Evolutionary conservation across 257 asterid genomes (phyloP), one percentile per base, ranked within the genome.

Genomic region (Cynanchum wilfordii): DNA sequence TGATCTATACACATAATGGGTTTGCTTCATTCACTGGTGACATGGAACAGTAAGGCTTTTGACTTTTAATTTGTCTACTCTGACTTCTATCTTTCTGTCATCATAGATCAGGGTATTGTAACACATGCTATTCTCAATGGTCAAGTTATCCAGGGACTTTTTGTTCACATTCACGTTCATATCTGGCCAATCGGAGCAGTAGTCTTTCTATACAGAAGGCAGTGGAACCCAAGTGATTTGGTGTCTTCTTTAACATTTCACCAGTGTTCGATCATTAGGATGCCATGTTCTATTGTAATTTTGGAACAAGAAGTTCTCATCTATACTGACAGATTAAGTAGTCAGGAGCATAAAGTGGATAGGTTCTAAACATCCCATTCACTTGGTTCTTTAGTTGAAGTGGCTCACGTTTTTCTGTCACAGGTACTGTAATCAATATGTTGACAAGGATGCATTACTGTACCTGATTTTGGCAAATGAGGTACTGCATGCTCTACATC

Each of bases 401-500:
- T n/a, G 44, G 50, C 6, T 58, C 19, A 67, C 44, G 24, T n/a
- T 60, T 69, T 60, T 50, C 58, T 69, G 55, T 78, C 83, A 79
- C 96, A 94, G 99, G 90, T 91, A 81, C 82, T 94, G 97, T 80
- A 94, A 91, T 81, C 97, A 94, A 86, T 91, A 91, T 81, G 97
- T 94, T 25, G 99, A 91, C 89, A 89, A 71, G 83, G 97, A 91
- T 57, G 99, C 99, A 69, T 74, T 89, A 74, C 75, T 94, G 68
- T 94, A 94, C 85, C 93, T 94, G 83, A 74, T 94, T 73, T 80
- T 91, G 79, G 97, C 95, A 52, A 94, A 94, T 87, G 97, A 94
- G 84, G 82, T 87, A 72, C 70, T 94, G 80, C 99, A 94, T 75
- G 80, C 50, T 72, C 93, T 94, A 79, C 96, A 94, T 82, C 99